These are phyloP conservation scores for Thuidium tamariscinum DNA, from an alignment of 225 moss, liverwort and hornwort species.

Conservation along the genomic window DNA sequence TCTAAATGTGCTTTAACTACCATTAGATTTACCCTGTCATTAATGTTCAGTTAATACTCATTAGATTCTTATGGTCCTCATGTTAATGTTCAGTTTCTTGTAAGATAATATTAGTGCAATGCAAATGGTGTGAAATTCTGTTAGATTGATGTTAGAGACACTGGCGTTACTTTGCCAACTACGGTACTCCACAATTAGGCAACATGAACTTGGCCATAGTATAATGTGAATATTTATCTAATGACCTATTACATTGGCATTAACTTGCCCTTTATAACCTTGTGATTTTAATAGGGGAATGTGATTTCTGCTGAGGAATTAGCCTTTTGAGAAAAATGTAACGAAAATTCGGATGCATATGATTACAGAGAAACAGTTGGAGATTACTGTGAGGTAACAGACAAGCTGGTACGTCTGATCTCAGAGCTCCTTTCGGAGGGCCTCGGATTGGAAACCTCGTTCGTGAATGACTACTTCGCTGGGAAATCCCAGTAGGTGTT, in stretches of 20 bases:
- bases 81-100: not conserved
- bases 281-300: not conserved
- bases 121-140: not conserved
- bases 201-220: not conserved
- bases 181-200: not conserved
- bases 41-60: not conserved
- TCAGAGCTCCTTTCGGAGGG: conserved; percentile 8
- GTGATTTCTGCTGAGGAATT: not conserved
- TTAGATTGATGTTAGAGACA: not conserved
- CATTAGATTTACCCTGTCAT: not conserved
- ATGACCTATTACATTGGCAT: not conserved
- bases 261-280: not conserved
- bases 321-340: not conserved
- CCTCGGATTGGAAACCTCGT: not conserved
- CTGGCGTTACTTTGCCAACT: not conserved
- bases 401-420: not conserved
- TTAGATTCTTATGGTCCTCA: not conserved
- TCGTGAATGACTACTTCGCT: conserved; percentile 1
- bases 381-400: not conserved
- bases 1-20: not conserved
- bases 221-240: not conserved
- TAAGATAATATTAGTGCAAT: not conserved
- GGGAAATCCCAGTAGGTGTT: conserved; percentile 1
- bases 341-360: not conserved
- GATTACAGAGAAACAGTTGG: not conserved